Evolutionary conservation across 2,329 filamentous ascomycete genomes (phyloP).

Genomic region (Aotearoamyces nothofagi): DNA sequence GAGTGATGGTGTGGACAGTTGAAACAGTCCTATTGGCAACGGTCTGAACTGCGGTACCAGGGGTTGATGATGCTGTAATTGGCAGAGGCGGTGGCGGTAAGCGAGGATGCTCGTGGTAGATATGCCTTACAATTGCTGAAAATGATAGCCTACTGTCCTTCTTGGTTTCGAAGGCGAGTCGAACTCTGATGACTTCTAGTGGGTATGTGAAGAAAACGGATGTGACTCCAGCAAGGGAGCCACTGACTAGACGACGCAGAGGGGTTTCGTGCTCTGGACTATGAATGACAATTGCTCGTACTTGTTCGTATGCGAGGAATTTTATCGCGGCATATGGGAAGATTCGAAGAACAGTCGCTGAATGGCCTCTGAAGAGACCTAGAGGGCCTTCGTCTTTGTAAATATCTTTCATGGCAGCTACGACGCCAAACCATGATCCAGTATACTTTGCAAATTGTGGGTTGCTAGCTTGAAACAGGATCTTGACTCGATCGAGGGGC

Average conservation of each 20-base stretch:
- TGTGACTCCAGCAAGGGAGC: constrained; percentile 66
- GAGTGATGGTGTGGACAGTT: constrained; percentile 35
- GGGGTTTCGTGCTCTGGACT: constrained; percentile 63
- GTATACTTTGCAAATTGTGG: constrained; percentile 90
- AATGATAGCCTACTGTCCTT: constrained; percentile 54
- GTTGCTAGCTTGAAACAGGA: constrained; percentile 91
- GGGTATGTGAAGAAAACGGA: constrained; percentile 96
- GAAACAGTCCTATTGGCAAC: constrained; percentile 24
- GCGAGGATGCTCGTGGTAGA: constrained; percentile 61
- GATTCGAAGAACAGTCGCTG: constrained; percentile 81
- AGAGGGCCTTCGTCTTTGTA: constrained; percentile 55
- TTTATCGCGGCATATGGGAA: constrained; percentile 98
- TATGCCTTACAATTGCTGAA: constrained; percentile 63
- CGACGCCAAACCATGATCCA: constrained; percentile 73
- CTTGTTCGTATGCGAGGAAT: constrained; percentile 94
- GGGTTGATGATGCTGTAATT: constrained; percentile 17
- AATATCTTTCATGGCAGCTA: constrained; percentile 73
- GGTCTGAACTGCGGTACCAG: constrained; percentile 23
- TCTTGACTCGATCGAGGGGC: constrained; percentile 94
- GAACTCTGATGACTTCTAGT: constrained; percentile 81
- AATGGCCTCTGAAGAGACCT: constrained; percentile 87
- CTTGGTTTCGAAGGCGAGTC: constrained; percentile 88
- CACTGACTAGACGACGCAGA: constrained; percentile 57
- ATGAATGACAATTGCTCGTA: constrained; percentile 65
- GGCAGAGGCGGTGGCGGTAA: constrained; percentile 16